Conservation (phyloP, 1,284 basidiomycete species). For the Heterobasidion parviporum region DNA sequence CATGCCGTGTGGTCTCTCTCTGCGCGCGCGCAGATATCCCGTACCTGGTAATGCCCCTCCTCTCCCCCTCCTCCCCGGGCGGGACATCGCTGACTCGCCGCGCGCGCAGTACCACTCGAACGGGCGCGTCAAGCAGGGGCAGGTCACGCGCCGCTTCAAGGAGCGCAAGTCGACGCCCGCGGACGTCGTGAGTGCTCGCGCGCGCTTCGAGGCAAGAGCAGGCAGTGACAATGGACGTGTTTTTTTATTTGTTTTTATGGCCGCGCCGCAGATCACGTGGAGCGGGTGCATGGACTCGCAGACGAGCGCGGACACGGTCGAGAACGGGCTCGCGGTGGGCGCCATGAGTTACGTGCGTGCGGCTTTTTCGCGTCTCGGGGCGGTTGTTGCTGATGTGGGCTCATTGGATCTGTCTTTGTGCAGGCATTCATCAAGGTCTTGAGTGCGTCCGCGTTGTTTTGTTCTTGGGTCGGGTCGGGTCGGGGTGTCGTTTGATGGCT, state of each 20-base stretch:
- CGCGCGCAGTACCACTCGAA: slow-evolving; percentile 48
- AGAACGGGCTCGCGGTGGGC: slow-evolving; percentile 78
- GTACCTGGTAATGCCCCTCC: slow-evolving; percentile 37
- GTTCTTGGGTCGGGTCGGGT: too few relatives aligned
- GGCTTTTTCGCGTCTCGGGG: background rate
- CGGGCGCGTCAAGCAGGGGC: slow-evolving; percentile 45
- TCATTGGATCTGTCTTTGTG: background rate
- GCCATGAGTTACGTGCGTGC: slow-evolving; percentile 73
- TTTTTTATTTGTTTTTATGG: too few relatives aligned
- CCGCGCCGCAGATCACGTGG: slow-evolving; percentile 78
- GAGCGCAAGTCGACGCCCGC: slow-evolving; percentile 30
- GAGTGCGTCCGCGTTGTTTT: slow-evolving; percentile 23
- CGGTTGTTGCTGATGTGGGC: background rate
- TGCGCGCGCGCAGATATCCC: slow-evolving; percentile 40
- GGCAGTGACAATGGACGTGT: background rate
- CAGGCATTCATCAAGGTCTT: slow-evolving; percentile 66
- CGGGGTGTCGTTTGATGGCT: too few relatives aligned
- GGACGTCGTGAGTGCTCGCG: slow-evolving; percentile 32
- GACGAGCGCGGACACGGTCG: slow-evolving; percentile 85
- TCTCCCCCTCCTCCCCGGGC: background rate
- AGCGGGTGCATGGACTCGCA: slow-evolving; percentile 92
- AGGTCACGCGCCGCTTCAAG: slow-evolving; percentile 29
- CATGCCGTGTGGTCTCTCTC: background rate
- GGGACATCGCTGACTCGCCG: background rate
- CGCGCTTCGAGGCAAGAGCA: background rate